These are phyloP conservation scores for Kwoniella mangroviensis DNA, from an alignment of 768 basidiomycete genomes.

Conservation along the genomic window DNA sequence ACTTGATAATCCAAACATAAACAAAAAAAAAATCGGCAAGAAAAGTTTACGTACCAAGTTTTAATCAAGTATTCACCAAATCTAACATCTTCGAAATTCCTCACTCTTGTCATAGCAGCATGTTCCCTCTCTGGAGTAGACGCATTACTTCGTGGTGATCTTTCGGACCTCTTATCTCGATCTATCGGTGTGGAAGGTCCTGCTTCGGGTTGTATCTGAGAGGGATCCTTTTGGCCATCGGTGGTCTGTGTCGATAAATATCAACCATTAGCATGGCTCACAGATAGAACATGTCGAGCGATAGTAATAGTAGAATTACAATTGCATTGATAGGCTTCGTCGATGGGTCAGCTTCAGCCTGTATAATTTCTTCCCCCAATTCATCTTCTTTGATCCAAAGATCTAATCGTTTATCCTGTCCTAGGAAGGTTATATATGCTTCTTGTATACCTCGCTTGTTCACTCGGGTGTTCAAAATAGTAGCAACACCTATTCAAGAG, in stretches of 20 bases:
- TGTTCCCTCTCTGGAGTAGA: constrained; percentile 49
- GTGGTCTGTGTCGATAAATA: background rate
- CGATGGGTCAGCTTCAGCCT: background rate
- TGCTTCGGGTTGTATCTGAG: background rate
- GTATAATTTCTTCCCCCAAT: constrained; percentile 19
- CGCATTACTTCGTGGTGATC: constrained; percentile 16
- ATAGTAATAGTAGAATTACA: too few relatives aligned
- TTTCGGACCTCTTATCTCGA: background rate
- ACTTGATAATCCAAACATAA: too few relatives aligned
- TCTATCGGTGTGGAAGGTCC: constrained; percentile 4
- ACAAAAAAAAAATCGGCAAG: background rate
- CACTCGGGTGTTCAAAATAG: constrained; percentile 23
- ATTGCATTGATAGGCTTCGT: background rate
- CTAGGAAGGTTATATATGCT: constrained; percentile 43
- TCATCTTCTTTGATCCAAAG: constrained; percentile 37
- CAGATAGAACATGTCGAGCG: background rate
- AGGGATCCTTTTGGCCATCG: background rate
- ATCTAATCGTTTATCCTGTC: constrained; percentile 49
- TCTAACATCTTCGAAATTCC: constrained; percentile 85
- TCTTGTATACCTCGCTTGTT: constrained; percentile 28
- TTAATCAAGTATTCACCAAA: constrained; percentile 86
- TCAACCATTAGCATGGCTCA: background rate
- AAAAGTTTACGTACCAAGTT: constrained; percentile 68
- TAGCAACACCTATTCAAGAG: constrained; percentile 35
- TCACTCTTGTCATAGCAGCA: constrained; percentile 45